phyloP scores from a whole-genome alignment of 495 filamentous ascomycete species.

The Staphylotrichum tortipilum region DNA sequence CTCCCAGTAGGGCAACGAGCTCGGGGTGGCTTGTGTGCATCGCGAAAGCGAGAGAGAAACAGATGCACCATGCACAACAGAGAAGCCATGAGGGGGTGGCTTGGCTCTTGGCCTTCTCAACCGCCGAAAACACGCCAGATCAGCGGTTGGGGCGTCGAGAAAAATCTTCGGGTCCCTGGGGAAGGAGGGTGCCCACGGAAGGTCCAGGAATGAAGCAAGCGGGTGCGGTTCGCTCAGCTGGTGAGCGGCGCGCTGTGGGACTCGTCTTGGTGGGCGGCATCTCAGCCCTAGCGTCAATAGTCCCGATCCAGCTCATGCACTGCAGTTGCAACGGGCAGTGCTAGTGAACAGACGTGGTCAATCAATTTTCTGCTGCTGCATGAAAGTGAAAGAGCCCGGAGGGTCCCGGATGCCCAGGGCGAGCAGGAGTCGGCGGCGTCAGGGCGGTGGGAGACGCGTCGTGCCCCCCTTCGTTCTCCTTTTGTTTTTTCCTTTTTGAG shows the following conservation, averaged over 20 bases:
- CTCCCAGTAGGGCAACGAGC: too few relatives aligned
- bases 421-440: too few relatives aligned
- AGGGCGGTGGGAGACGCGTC: too few relatives aligned
- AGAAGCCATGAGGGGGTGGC: not conserved
- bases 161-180: not conserved
- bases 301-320: not conserved
- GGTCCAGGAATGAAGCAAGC: too few relatives aligned
- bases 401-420: too few relatives aligned
- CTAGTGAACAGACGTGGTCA: too few relatives aligned
- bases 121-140: not conserved
- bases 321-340: not conserved
- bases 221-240: not conserved
- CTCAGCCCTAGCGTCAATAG: constrained; percentile 6
- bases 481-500: not conserved
- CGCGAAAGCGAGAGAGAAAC: too few relatives aligned
- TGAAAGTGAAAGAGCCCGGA: too few relatives aligned
- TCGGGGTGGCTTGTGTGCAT: not conserved
- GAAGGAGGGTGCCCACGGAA: not conserved
- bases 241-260: not conserved
- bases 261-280: not conserved
- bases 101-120: not conserved
- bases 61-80: too few relatives aligned
- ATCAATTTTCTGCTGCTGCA: too few relatives aligned
- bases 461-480: too few relatives aligned
- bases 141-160: too few relatives aligned